Conservation (phyloP, 1,284 basidiomycete genomes). For the Mycocalia duriaeana region DNA sequence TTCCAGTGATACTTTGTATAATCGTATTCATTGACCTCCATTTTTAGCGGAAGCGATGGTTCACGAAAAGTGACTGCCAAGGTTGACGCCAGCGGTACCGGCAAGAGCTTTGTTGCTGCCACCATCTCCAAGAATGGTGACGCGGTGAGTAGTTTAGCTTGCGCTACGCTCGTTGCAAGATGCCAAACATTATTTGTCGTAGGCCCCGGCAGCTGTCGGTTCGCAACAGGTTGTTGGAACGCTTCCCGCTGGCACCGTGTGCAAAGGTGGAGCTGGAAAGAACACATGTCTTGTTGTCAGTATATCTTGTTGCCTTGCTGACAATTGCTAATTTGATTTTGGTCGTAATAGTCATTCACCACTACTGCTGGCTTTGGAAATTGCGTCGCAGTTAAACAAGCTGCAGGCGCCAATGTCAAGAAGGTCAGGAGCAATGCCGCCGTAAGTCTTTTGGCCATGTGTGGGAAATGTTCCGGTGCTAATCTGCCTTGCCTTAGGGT, state of each 20-base stretch:
- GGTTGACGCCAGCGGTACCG: conserved; percentile 29
- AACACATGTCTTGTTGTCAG: conserved; percentile 36
- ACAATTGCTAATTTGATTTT: background rate
- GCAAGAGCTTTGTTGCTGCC: conserved; percentile 26
- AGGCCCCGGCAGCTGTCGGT: conserved; percentile 22
- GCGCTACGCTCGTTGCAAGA: background rate
- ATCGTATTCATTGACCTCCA: background rate
- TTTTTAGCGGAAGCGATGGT: conserved; percentile 28
- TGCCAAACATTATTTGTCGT: background rate
- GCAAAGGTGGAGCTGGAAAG: conserved; percentile 33
- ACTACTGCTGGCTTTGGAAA: conserved; percentile 41
- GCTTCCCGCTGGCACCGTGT: conserved; percentile 37
- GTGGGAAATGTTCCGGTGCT: background rate
- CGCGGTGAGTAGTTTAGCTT: conserved; percentile 13
- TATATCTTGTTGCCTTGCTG: background rate
- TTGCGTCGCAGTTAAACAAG: conserved; percentile 33
- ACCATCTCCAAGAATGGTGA: conserved; percentile 29
- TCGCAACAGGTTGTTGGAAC: conserved; percentile 31
- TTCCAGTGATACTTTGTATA: too few relatives aligned
- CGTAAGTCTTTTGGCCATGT: background rate
- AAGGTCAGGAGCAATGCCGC: conserved; percentile 5
- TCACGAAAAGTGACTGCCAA: conserved; percentile 35
- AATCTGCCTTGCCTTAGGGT: conserved; percentile 17
- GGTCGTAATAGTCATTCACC: conserved; percentile 32
- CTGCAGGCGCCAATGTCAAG: conserved; percentile 10